These are phyloP conservation scores for Coemansia sp. DNA, from an alignment of 192 early-diverging fungal species.

Conservation along the genomic window DNA sequence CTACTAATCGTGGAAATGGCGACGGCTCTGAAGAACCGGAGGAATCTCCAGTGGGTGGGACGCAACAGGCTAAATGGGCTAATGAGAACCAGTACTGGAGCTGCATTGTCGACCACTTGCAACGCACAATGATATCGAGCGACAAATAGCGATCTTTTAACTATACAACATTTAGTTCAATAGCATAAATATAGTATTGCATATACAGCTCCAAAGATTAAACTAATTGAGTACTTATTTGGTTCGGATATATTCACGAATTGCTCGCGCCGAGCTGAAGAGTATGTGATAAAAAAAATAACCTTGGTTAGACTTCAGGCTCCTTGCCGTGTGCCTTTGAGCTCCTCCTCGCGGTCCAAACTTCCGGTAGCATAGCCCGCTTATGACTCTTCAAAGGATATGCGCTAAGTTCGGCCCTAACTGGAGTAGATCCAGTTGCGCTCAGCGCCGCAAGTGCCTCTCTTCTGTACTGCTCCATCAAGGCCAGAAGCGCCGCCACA, in stretches of 20 bases:
- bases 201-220: background rate
- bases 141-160: background rate
- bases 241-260: background rate
- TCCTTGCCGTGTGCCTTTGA: no score
- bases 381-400: no score
- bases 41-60: constrained; percentile 36
- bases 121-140: constrained; percentile 23
- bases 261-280: background rate
- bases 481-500: background rate
- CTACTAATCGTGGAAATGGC: background rate
- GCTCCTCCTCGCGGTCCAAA: no score
- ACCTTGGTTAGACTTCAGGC: background rate
- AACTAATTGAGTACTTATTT: background rate
- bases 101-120: constrained; percentile 56
- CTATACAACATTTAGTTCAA: background rate
- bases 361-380: no score
- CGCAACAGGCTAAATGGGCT: constrained; percentile 15
- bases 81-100: constrained; percentile 61
- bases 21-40: background rate
- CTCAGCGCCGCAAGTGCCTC: background rate
- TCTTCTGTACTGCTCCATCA: background rate
- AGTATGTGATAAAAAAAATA: background rate
- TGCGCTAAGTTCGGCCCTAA: no score
- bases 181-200: no score
- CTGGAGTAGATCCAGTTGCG: background rate